Conservation (phyloP, 2,329 filamentous ascomycete species). For the Sporothrix curviconia region DNA sequence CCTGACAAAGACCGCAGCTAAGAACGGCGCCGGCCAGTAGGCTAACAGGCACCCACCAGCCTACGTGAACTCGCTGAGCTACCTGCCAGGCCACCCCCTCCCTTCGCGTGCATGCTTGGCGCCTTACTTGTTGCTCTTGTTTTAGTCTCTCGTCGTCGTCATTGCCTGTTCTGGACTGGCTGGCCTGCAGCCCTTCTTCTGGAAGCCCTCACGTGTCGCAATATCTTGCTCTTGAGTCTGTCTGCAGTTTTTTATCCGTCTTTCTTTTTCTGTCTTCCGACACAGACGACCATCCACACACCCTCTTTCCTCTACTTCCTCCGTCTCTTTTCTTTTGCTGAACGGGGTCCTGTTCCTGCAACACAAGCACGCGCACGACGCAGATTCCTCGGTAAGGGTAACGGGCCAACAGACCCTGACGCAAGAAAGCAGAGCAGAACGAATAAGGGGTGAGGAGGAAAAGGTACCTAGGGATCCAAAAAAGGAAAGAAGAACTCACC, state of each 20-base stretch:
- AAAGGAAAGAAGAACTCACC: background rate
- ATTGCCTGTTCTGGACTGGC: background rate
- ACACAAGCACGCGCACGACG: background rate
- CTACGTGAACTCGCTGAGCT: too few species aligned
- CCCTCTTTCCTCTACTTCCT: background rate
- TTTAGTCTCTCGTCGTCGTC: background rate
- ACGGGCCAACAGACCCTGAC: background rate
- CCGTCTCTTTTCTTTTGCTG: too few species aligned
- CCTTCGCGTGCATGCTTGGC: background rate
- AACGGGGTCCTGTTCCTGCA: background rate
- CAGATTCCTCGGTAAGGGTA: background rate
- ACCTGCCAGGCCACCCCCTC: slow-evolving; percentile 2
- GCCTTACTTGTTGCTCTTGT: background rate
- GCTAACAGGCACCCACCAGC: slow-evolving; percentile 13
- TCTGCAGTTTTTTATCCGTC: background rate
- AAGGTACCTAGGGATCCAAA: background rate
- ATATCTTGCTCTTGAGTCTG: background rate
- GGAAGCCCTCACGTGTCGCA: slow-evolving; percentile 9
- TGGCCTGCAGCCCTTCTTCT: background rate
- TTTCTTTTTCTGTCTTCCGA: background rate
- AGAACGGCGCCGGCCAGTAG: background rate
- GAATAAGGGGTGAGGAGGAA: background rate
- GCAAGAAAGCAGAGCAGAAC: too few species aligned
- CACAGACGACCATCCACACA: slow-evolving; percentile 4
- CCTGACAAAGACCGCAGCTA: slow-evolving; percentile 13